Evolutionary conservation across 2,329 filamentous ascomycete species (phyloP), one percentile per base, ranked within the genome.

Genomic region (Phaeophleospora eucalypticola): DNA sequence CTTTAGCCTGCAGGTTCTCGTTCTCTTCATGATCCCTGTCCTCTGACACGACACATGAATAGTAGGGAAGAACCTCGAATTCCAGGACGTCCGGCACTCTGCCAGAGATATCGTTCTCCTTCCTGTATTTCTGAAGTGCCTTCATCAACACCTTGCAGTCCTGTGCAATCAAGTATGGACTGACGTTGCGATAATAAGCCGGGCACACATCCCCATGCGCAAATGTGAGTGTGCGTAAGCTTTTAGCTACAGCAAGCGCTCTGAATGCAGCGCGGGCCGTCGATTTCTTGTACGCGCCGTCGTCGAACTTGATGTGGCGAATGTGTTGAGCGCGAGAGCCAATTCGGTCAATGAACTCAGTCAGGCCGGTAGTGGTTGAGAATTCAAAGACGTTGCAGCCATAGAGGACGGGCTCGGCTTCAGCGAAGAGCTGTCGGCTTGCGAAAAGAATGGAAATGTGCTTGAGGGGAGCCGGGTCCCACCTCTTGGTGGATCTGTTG

Each of bases 391-490:
- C 29, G 21, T 46, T 49, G 21, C 12, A 34, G 27, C 43, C 44
- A 29, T 32, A 41, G 10, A 46, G 44, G 3, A 41, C 20, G 3
- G 57, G 39, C 3, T 49, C 42, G 3, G 54, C 49, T 27, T 60
- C 57, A 3, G 3, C 14, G 36, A 45, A 16, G 2, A 58, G 35
- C 20, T 56, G 46, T 24, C 53, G 53, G 46, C 36, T 52, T 9
- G 49, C 45, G 4, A 36, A 38, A 3, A 58, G 18, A 29, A 21
- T 33, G 43, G n/a, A 45, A 36, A 2, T 17, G 18, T 6, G n/a
- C 41, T 37, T 47, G 43, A 3, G 14, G 17, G 4, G 6, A 19
- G 1, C 24, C n/a, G 3, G 4, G 10, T 12, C 8, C 9, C 16
- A 37, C 9, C n/a, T 18, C 36, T 19, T 37, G 17, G 36, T 37